Conservation (phyloP, 768 basidiomycete species). For the Boletus vermiculosoides region DNA sequence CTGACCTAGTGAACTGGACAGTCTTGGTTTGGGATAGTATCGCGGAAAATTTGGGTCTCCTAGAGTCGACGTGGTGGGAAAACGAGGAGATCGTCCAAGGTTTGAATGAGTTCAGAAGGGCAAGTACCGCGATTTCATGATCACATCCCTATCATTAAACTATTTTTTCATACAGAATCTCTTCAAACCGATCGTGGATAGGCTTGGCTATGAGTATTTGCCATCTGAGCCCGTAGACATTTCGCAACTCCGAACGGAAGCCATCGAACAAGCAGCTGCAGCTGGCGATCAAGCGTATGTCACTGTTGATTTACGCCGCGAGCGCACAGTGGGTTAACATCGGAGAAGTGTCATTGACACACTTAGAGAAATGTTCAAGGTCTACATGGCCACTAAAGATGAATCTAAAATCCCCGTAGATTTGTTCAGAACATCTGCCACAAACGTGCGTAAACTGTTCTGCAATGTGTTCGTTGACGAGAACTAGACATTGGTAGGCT, state of each 20-base stretch:
- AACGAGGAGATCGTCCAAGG: constrained; percentile 50
- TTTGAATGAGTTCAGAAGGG: constrained; percentile 61
- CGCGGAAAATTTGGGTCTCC: constrained; percentile 47
- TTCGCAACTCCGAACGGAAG: constrained; percentile 70
- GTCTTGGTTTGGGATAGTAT: constrained; percentile 84
- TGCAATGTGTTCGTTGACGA: background rate
- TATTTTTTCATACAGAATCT: constrained; percentile 42
- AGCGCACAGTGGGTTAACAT: background rate
- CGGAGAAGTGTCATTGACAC: constrained; percentile 66
- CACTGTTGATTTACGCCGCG: background rate
- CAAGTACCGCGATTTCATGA: constrained; percentile 32
- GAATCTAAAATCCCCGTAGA: constrained; percentile 80
- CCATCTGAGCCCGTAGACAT: constrained; percentile 64
- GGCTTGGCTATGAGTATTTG: constrained; percentile 75
- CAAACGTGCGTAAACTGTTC: constrained; percentile 40
- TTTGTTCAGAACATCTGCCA: constrained; percentile 57
- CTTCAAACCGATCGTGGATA: constrained; percentile 73
- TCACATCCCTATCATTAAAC: background rate
- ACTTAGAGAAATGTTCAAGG: constrained; percentile 65
- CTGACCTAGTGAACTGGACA: constrained; percentile 29
- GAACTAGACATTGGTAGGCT: constrained; percentile 41
- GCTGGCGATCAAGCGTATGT: constrained; percentile 43
- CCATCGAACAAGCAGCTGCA: constrained; percentile 55
- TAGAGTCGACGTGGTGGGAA: constrained; percentile 84
- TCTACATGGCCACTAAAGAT: constrained; percentile 70